Percentiles rank a stretch among this genome's conserved stretches.
These are phyloP conservation scores for Anethum foeniculum DNA, from an alignment of 140 eudicot species.

Conservation along the genomic window DNA sequence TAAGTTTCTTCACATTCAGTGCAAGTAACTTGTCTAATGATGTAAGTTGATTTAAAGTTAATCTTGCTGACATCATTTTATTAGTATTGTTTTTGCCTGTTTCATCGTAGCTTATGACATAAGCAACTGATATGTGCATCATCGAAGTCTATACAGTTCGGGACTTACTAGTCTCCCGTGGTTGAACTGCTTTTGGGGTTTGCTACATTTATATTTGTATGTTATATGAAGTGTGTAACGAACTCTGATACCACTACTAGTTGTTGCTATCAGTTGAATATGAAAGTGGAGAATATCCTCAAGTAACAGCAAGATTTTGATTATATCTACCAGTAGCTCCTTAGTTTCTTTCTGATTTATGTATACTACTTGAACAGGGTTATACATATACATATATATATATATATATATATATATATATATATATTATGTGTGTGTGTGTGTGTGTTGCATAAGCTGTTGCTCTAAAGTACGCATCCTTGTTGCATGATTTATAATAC, in stretches of 20 bases:
- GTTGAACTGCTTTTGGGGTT: not conserved
- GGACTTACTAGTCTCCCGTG: not conserved
- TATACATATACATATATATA: not conserved
- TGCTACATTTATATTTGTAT: too few relatives aligned
- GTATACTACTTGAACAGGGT: not conserved
- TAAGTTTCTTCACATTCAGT: slow-evolving; percentile 30
- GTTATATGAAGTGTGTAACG: not conserved
- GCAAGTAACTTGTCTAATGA: slow-evolving; percentile 15
- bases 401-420: too few relatives aligned
- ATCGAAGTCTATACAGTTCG: not conserved
- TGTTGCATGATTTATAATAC: not conserved
- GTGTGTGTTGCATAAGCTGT: not conserved
- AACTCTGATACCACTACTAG: not conserved
- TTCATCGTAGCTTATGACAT: not conserved
- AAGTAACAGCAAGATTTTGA: not conserved
- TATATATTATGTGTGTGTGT: too few relatives aligned
- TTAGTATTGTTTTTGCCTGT: not conserved
- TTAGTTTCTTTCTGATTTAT: not conserved
- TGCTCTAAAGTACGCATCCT: not conserved
- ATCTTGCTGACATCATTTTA: slow-evolving; percentile 2
- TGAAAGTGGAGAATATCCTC: not conserved
- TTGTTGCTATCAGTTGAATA: not conserved
- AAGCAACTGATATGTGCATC: slow-evolving; percentile 1
- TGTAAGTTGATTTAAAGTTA: slow-evolving; percentile 32
- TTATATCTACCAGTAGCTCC: not conserved